Percentiles rank a stretch among this genome's conserved stretches.
Conservation (phyloP, 176 grass and related monocot species). For the Hsuehochloa calcarea region DNA sequence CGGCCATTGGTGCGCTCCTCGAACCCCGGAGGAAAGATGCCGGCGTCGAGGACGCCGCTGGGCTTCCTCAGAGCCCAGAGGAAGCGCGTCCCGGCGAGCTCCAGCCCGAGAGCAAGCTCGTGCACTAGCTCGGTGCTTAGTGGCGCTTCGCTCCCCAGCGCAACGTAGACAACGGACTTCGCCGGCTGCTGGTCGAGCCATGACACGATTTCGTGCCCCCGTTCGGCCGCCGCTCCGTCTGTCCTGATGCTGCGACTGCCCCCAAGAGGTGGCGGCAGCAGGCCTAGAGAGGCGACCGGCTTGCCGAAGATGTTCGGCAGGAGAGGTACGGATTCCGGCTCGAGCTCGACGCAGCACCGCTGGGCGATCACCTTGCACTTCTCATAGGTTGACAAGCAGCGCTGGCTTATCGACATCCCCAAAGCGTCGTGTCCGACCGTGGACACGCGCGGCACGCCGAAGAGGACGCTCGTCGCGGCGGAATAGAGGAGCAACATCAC, state of each 20-base stretch:
- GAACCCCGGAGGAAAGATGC: conserved; percentile 30
- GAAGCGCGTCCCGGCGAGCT: conserved; percentile 39
- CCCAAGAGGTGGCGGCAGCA: conserved; percentile 8
- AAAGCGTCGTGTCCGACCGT: too few relatives aligned
- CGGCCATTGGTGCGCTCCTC: conserved; percentile 8
- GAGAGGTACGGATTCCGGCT: neutral
- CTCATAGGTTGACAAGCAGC: neutral
- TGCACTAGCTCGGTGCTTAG: conserved; percentile 14
- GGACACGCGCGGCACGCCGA: too few relatives aligned
- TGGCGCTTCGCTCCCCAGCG: conserved; percentile 46
- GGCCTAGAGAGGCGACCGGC: conserved; percentile 37
- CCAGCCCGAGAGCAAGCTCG: conserved; percentile 52
- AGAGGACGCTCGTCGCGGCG: too few relatives aligned
- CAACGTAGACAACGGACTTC: conserved; percentile 47
- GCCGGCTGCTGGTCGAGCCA: conserved; percentile 28
- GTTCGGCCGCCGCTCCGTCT: too few relatives aligned
- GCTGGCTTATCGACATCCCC: too few relatives aligned
- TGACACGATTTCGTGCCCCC: neutral
- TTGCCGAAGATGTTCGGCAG: neutral
- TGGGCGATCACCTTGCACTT: conserved; percentile 20
- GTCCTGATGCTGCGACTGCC: too few relatives aligned
- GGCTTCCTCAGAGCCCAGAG: conserved; percentile 56
- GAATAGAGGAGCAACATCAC: too few relatives aligned
- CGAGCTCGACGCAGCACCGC: conserved; percentile 29
- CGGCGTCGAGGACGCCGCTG: neutral